These are phyloP conservation scores for Adiantum capillusveneris DNA, from an alignment of 75 land plant species.

Conservation along the genomic window DNA sequence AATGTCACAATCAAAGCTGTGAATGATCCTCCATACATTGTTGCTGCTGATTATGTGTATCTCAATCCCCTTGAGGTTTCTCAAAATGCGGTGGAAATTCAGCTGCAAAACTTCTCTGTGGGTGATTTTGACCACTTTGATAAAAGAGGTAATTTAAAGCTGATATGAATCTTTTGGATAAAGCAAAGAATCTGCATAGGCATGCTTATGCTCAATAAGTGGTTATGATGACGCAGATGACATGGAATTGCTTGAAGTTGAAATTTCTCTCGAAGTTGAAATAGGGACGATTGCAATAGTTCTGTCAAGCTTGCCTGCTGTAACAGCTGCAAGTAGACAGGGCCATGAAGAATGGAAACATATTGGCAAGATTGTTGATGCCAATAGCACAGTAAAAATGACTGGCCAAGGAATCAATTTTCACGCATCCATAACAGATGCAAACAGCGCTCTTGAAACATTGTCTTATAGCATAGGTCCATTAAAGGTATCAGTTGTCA, in stretches of 20 bases:
- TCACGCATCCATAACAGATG: background rate
- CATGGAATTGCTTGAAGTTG: background rate
- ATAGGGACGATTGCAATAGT: background rate
- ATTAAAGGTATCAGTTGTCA: background rate
- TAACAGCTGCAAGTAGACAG: constrained; percentile 4
- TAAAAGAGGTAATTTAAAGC: constrained; percentile 1
- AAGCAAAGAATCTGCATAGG: too few relatives aligned
- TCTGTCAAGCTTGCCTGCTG: background rate
- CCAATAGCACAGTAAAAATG: background rate
- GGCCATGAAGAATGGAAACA: constrained; percentile 2
- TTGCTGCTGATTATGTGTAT: background rate
- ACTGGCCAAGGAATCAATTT: constrained; percentile 2
- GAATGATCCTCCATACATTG: constrained; percentile 1
- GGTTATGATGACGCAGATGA: background rate
- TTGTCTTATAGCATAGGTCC: background rate
- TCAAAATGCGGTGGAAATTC: background rate
- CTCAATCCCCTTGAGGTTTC: background rate
- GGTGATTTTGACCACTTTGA: constrained; percentile 2
- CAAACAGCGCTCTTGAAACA: background rate
- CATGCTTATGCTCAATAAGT: too few relatives aligned
- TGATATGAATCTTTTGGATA: too few relatives aligned
- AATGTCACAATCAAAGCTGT: constrained; percentile 1
- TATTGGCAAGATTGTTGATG: background rate
- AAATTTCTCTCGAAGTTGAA: background rate
- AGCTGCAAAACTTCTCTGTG: background rate